These are phyloP conservation scores for Endoconidiophora polonica DNA, from an alignment of 2,329 filamentous ascomycete genomes.

Conservation along the genomic window DNA sequence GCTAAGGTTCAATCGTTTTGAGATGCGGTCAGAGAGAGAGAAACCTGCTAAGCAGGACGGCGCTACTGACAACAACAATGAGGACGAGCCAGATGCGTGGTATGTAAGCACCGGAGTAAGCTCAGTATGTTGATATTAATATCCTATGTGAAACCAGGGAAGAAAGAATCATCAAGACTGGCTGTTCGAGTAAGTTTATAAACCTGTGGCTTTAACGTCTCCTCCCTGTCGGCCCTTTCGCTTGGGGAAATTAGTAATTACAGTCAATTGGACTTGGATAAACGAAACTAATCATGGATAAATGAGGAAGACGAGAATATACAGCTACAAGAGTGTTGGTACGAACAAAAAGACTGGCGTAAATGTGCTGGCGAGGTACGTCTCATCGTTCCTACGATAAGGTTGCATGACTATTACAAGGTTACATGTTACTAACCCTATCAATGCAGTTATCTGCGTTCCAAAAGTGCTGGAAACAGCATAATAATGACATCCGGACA, in stretches of 20 bases:
- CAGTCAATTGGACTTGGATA: too few relatives aligned
- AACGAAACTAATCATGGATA: not conserved
- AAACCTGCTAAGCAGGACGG: slow-evolving; percentile 15
- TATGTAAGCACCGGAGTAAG: slow-evolving; percentile 26
- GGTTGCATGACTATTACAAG: too few relatives aligned
- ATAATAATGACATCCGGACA: slow-evolving; percentile 75
- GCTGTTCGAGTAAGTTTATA: slow-evolving; percentile 55
- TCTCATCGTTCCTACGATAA: slow-evolving; percentile 12
- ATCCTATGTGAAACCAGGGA: slow-evolving; percentile 46
- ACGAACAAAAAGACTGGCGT: slow-evolving; percentile 90
- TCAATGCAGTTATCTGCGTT: slow-evolving; percentile 66
- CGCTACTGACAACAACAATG: slow-evolving; percentile 32
- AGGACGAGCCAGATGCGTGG: slow-evolving; percentile 94
- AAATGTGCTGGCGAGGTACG: slow-evolving; percentile 74
- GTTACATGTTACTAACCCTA: not conserved
- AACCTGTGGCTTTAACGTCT: not conserved
- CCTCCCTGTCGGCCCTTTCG: not conserved
- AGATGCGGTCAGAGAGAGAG: slow-evolving; percentile 1
- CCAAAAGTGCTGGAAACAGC: slow-evolving; percentile 75
- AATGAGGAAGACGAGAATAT: slow-evolving; percentile 56
- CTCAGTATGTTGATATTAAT: slow-evolving; percentile 13
- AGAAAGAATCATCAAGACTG: slow-evolving; percentile 93
- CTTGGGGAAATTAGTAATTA: not conserved
- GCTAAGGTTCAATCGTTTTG: too few relatives aligned
- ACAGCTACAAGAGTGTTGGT: slow-evolving; percentile 90